Base-by-base conservation (phyloP, 1,284 basidiomycete species). In the Thecaphora frezii region DNA sequence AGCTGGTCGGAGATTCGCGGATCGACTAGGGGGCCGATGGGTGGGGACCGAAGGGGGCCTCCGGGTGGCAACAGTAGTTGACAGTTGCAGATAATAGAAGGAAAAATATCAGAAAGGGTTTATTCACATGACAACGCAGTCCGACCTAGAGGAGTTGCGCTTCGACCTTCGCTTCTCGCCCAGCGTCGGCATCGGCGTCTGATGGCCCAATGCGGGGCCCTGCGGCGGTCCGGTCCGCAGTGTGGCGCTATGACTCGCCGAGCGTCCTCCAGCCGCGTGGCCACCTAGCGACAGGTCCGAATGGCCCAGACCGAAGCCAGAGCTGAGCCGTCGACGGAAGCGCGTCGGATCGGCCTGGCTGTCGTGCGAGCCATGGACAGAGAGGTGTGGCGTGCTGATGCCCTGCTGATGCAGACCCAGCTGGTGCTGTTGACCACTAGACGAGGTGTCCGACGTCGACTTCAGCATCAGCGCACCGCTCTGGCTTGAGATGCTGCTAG, bases 401-500 rank as follows among this genome's bases (percentile, higher is more conserved):
- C 33, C 33, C 36, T 40, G 43, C n/a, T 48, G 50, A 18, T 58
- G 48, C 28, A 42, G 46, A 16, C 19, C 18, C 7, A 36, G 28
- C 40, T 44, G 51, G 23, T 60, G 59, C 37, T 58, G 61, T n/a
- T 55, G 61, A 12, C 52, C 44, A 10, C 62, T 62, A 8, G 66
- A 68, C 2, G 51, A 46, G 18, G 48, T 39, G 3, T 60, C 59
- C 42, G 60, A 58, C 19, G 61, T 49, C 16, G 59, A 49, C 42
- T 49, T 52, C 21, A 54, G 23, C 26, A 51, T 46, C 14, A 54
- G 25, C 2, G 26, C 48, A 41, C 57, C 57, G 18, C 54, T 54
- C 10, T 46, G 49, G 48, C 62, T 69, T 21, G 66, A 69, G 45
- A 69, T 51, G 55, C 58, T 68, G 45, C 62, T 60, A 33, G 51